Conservation (phyloP, 2,329 filamentous ascomycete species). For the Ilyonectria destructans region DNA sequence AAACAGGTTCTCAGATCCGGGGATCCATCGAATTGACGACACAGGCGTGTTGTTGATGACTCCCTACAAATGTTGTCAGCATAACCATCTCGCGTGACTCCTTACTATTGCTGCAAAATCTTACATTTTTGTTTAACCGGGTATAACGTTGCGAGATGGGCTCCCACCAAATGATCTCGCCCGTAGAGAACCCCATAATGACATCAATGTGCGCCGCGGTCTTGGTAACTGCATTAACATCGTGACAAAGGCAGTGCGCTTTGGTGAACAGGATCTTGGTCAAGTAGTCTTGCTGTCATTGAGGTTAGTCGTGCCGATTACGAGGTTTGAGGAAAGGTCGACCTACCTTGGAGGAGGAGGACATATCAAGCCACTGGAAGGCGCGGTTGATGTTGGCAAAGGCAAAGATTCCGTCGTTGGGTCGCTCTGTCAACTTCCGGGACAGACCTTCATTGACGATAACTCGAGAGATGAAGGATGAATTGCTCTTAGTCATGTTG, state of each 20-base stretch:
- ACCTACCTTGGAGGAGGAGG: constrained; percentile 77
- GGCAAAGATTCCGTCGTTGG: constrained; percentile 85
- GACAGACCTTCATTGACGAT: constrained; percentile 88
- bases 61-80: constrained; percentile 69
- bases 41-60: constrained; percentile 90
- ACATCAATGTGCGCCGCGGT: constrained; percentile 87
- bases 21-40: constrained; percentile 92
- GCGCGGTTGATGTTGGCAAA: constrained; percentile 97
- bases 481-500: constrained; percentile 98
- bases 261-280: constrained; percentile 98
- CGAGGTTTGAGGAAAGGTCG: neutral
- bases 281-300: constrained; percentile 82
- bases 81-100: neutral
- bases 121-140: constrained; percentile 93
- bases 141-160: constrained; percentile 97
- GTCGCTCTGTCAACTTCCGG: constrained; percentile 86
- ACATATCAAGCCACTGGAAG: constrained; percentile 95
- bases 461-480: constrained; percentile 96
- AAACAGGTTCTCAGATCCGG: constrained; percentile 93
- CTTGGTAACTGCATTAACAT: constrained; percentile 90
- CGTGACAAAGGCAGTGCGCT: constrained; percentile 94
- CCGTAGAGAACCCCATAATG: constrained; percentile 95
- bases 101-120: constrained; percentile 41
- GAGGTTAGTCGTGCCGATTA: constrained; percentile 45
- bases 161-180: constrained; percentile 99